These are phyloP conservation scores for Ogataea minuta DNA, from an alignment of 805 yeast species.

Conservation along the genomic window DNA sequence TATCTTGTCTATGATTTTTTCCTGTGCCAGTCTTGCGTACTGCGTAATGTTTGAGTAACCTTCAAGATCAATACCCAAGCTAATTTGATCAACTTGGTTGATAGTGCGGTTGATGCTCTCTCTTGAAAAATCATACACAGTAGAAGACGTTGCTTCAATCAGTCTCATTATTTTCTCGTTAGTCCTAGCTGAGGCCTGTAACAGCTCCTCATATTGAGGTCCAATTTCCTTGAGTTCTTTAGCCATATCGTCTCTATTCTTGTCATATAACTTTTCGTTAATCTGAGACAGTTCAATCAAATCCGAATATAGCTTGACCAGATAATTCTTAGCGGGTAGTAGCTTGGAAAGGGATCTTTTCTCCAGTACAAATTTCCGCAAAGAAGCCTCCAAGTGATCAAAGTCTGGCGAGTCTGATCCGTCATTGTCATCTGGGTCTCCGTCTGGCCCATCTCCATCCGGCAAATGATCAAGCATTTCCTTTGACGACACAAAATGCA, in stretches of 20 bases:
- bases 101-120: slow-evolving; percentile 51
- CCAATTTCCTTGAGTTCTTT: slow-evolving; percentile 52
- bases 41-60: slow-evolving; percentile 66
- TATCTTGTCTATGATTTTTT: slow-evolving; percentile 63
- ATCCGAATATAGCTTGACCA: slow-evolving; percentile 68
- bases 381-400: slow-evolving; percentile 78
- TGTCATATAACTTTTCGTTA: slow-evolving; percentile 56
- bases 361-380: slow-evolving; percentile 82
- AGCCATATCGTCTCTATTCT: slow-evolving; percentile 48
- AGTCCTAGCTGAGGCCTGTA: slow-evolving; percentile 51
- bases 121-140: slow-evolving; percentile 61
- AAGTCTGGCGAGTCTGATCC: slow-evolving; percentile 58
- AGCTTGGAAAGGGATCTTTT: slow-evolving; percentile 86
- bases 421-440: slow-evolving; percentile 28
- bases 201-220: slow-evolving; percentile 60
- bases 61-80: slow-evolving; percentile 44
- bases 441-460: slow-evolving; percentile 37
- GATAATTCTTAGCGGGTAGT: slow-evolving; percentile 88
- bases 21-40: slow-evolving; percentile 70
- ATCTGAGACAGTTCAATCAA: slow-evolving; percentile 54
- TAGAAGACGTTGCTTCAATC: slow-evolving; percentile 58
- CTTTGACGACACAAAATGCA: slow-evolving; percentile 82
- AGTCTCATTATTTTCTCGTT: slow-evolving; percentile 58
- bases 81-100: slow-evolving; percentile 35
- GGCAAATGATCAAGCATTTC: slow-evolving; percentile 41